These are phyloP conservation scores for Prunus kanzakura DNA, from an alignment of 306 rosid genomes.

Conservation along the genomic window DNA sequence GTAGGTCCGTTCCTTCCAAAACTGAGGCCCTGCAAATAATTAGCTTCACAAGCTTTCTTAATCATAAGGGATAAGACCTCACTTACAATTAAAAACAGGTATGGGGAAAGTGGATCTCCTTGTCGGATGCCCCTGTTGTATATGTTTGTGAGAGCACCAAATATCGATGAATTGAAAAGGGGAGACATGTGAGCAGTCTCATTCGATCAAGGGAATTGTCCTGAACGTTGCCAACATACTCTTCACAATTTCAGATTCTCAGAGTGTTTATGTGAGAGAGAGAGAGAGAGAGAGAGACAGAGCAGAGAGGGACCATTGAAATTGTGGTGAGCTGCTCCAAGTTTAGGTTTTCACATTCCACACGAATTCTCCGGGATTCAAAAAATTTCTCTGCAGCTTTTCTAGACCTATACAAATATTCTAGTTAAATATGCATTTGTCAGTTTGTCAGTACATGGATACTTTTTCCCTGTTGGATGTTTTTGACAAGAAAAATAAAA, in stretches of 20 bases:
- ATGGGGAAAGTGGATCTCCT: too few relatives aligned
- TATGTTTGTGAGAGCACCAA: neutral
- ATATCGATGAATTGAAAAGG: slow-evolving; percentile 2
- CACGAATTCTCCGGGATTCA: slow-evolving; percentile 14
- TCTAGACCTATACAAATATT: slow-evolving; percentile 4
- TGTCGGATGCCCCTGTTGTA: too few relatives aligned
- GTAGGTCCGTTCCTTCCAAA: too few relatives aligned
- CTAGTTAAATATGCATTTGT: neutral
- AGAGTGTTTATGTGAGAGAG: neutral
- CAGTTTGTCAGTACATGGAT: neutral
- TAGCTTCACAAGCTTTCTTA: too few relatives aligned
- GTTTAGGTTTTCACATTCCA: slow-evolving; percentile 18
- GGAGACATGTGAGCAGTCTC: slow-evolving; percentile 26
- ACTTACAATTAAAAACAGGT: too few relatives aligned
- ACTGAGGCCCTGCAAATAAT: too few relatives aligned
- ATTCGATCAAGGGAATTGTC: slow-evolving; percentile 28
- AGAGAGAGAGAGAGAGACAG: neutral
- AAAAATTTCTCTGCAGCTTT: neutral
- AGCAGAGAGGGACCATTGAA: neutral
- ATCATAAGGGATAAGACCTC: too few relatives aligned
- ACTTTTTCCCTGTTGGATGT: neutral
- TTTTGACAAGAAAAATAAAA: neutral
- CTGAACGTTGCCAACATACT: slow-evolving; percentile 18
- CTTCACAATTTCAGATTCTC: slow-evolving; percentile 15
- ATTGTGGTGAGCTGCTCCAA: slow-evolving; percentile 19